Percentiles rank a stretch among this genome's conserved stretches.
These are phyloP conservation scores for Pleurotus salmoneostramineus DNA, from an alignment of 768 basidiomycete species.

Conservation along the genomic window DNA sequence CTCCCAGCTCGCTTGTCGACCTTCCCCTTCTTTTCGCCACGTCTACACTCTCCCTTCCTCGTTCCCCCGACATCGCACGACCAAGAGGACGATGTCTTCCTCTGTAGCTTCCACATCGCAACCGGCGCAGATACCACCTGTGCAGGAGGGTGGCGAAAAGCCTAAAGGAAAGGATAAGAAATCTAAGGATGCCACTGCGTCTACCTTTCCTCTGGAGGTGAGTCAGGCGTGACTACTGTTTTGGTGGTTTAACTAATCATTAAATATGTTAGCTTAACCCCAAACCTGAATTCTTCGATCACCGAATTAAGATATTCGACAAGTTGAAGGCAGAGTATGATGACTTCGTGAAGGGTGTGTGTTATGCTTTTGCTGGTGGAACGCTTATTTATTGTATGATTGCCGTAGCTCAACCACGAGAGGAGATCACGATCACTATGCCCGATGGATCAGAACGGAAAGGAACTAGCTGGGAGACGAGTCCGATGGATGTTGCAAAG, in stretches of 20 bases:
- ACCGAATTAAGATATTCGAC: slow-evolving; percentile 88
- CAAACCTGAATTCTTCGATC: slow-evolving; percentile 81
- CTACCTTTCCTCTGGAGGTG: slow-evolving; percentile 66
- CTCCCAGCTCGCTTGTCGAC: slow-evolving; percentile 26
- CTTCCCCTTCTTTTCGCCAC: slow-evolving; percentile 25
- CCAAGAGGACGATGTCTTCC: slow-evolving; percentile 41
- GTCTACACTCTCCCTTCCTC: slow-evolving; percentile 16
- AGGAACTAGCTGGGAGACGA: slow-evolving; percentile 92
- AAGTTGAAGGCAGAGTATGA: slow-evolving; percentile 82
- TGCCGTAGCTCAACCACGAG: slow-evolving; percentile 67
- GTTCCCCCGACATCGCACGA: slow-evolving; percentile 18
- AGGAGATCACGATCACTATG: slow-evolving; percentile 80
- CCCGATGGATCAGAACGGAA: slow-evolving; percentile 83
- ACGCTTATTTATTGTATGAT: background rate
- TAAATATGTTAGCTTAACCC: slow-evolving; percentile 63
- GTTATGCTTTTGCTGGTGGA: too few species aligned
- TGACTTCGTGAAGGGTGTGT: slow-evolving; percentile 68
- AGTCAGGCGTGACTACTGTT: slow-evolving; percentile 14
- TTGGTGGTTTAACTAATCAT: slow-evolving; percentile 6
- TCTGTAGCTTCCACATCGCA: slow-evolving; percentile 53
- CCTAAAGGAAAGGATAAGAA: slow-evolving; percentile 44
- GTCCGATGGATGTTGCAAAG: slow-evolving; percentile 87
- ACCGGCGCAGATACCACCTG: slow-evolving; percentile 42
- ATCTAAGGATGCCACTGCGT: slow-evolving; percentile 28
- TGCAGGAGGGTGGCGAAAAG: slow-evolving; percentile 28